A percentile compares a stretch with the other conserved stretches of the same genome.
phyloP scores from a whole-genome alignment of 805 yeast genomes.

The Metschnikowia continentalis region DNA sequence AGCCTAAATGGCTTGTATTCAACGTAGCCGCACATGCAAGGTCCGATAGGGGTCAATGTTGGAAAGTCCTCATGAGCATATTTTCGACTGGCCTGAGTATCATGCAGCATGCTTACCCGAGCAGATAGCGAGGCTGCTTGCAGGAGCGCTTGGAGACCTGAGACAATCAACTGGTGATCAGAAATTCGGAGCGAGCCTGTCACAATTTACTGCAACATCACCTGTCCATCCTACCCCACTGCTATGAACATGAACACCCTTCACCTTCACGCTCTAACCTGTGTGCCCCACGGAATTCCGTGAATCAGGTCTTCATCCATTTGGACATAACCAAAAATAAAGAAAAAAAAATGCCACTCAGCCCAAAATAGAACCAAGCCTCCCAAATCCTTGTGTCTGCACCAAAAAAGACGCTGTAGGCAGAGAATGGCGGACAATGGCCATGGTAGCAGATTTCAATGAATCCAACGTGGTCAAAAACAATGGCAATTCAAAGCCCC shows the following conservation, averaged over 20 bases:
- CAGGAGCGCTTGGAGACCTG: neutral
- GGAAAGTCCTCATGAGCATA: neutral
- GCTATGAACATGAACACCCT: too few relatives aligned
- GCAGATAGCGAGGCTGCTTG: slow-evolving; percentile 1
- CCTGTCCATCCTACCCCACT: too few relatives aligned
- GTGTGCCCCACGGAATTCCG: too few relatives aligned
- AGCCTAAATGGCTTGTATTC: neutral
- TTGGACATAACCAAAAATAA: too few relatives aligned
- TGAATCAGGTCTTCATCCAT: too few relatives aligned
- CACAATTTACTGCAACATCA: neutral
- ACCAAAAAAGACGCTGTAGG: neutral
- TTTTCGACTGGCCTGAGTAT: neutral
- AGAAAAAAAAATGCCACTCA: too few relatives aligned
- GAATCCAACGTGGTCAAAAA: neutral
- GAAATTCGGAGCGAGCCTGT: neutral
- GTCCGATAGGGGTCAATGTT: neutral
- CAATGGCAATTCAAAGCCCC: neutral
- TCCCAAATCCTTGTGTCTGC: neutral
- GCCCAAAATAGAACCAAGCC: too few relatives aligned
- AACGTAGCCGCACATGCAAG: neutral
- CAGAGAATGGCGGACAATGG: neutral
- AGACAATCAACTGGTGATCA: neutral
- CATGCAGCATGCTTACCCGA: slow-evolving; percentile 3
- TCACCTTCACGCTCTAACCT: too few relatives aligned
- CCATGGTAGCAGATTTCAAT: neutral